These are phyloP conservation scores for Jacaranda copaia DNA, from an alignment of 257 asterid species.

Conservation along the genomic window DNA sequence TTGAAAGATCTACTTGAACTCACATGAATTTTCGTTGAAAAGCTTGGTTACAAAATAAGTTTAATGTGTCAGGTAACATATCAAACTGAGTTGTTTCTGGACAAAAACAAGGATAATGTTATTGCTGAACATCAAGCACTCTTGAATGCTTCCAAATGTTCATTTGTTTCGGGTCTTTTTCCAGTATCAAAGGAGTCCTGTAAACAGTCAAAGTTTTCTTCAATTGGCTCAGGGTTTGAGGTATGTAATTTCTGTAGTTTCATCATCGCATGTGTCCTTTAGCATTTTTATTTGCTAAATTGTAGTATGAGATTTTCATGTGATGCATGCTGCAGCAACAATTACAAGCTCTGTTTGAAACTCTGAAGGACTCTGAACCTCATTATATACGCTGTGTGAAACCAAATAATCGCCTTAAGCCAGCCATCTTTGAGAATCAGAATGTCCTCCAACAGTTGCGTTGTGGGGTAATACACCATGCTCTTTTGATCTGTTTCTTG, in stretches of 20 bases:
- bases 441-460: conserved; percentile 98
- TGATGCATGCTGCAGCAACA: conserved; percentile 57
- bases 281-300: conserved; percentile 27
- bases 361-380: conserved; percentile 63
- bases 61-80: conserved; percentile 77
- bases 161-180: conserved; percentile 82
- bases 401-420: conserved; percentile 97
- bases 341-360: conserved; percentile 63
- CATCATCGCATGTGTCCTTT: background rate
- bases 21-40: background rate
- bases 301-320: conserved; percentile 28
- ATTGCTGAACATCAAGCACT: conserved; percentile 97
- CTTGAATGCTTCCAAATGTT: conserved; percentile 81
- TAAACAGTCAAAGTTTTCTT: conserved; percentile 93
- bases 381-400: conserved; percentile 80
- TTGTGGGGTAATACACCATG: conserved; percentile 78
- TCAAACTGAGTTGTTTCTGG: conserved; percentile 94
- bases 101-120: conserved; percentile 97
- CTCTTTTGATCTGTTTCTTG: conserved; percentile 28
- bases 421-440: conserved; percentile 93
- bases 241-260: conserved; percentile 44
- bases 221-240: conserved; percentile 96
- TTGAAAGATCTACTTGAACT: conserved; percentile 1
- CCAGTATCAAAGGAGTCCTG: conserved; percentile 84
- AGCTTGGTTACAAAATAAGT: conserved; percentile 30